Conservation (phyloP, 805 yeast species). For the Candida taoyuanica region DNA sequence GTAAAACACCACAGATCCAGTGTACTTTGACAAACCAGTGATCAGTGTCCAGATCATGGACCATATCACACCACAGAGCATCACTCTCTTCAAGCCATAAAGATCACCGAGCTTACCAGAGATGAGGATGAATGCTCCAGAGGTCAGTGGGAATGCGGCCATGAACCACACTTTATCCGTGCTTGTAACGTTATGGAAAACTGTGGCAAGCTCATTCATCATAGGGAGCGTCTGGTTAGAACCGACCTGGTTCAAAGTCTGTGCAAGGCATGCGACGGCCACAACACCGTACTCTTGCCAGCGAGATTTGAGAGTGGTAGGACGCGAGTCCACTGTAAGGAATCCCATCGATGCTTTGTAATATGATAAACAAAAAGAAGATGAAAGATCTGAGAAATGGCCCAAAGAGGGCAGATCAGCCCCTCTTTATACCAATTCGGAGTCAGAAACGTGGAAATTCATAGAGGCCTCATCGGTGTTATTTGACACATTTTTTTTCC, state of each 20-base stretch:
- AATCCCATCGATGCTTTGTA: too few relatives aligned
- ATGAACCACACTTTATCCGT: slow-evolving; percentile 53
- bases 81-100: slow-evolving; percentile 53
- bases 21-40: slow-evolving; percentile 52
- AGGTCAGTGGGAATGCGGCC: slow-evolving; percentile 66
- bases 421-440: too few relatives aligned
- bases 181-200: slow-evolving; percentile 28
- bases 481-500: neutral
- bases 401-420: too few relatives aligned
- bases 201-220: slow-evolving; percentile 31
- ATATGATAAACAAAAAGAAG: too few relatives aligned
- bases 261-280: slow-evolving; percentile 30
- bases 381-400: too few relatives aligned
- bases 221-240: slow-evolving; percentile 34
- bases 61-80: slow-evolving; percentile 54
- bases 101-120: slow-evolving; percentile 72
- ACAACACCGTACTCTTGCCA: slow-evolving; percentile 10
- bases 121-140: slow-evolving; percentile 66
- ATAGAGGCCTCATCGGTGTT: too few relatives aligned
- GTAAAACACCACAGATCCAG: slow-evolving; percentile 47
- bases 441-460: too few relatives aligned
- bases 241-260: slow-evolving; percentile 38
- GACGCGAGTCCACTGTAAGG: neutral
- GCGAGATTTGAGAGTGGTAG: neutral
- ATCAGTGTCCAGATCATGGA: slow-evolving; percentile 53